Evolutionary conservation across 768 basidiomycete species (phyloP), one percentile per base, ranked within the genome.

Genomic region (Boletus sp.): DNA sequence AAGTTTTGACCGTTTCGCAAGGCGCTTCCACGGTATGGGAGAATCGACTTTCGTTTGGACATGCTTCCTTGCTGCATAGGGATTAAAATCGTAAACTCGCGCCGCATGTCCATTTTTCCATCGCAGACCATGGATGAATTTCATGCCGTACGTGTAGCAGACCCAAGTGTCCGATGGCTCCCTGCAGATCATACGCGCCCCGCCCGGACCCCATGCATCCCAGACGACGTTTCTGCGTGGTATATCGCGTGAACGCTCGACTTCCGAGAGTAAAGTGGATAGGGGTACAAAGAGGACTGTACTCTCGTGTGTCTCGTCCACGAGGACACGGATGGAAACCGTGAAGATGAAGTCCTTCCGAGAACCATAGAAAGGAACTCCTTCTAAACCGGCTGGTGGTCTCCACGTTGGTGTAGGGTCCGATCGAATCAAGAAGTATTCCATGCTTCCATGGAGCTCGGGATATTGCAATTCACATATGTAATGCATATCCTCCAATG

Each of bases 71-170:
- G 64, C 45, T 1, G 64, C 60, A 42, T 70, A 62, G 1, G 56
- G 65, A 56, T 75, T 73, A 24, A 76, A 76, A 60, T 76, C 75
- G 47, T 73, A 69, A 7, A 68, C 59, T 7, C 64, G 56, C 10
- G 69, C 73, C 5, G 32, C 36, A 0, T 62, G 60, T 28, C 56
- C 60, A 5, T 47, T 20, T 7, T 59, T 62, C 63, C 71, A 70
- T 33, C 58, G 59, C 30, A 68, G 40, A 44, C 61, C 59, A 37
- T 63, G 67, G 17, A 73, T 56, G 28, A 69, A 75, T 35, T 64
- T 75, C 62, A 67, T 69, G 3, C 75, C 75, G 28, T 75, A 71
- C 15, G 71, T 57, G 52, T 70, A 73, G 46, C 74, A 75, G 20
- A 75, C 67, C 75, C 75, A 76, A 14, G 49, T 60, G 6, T 71